Percentiles rank a stretch among this genome's conserved stretches.
Conservation (phyloP, 306 rosid genomes). For the Malus fusca region DNA sequence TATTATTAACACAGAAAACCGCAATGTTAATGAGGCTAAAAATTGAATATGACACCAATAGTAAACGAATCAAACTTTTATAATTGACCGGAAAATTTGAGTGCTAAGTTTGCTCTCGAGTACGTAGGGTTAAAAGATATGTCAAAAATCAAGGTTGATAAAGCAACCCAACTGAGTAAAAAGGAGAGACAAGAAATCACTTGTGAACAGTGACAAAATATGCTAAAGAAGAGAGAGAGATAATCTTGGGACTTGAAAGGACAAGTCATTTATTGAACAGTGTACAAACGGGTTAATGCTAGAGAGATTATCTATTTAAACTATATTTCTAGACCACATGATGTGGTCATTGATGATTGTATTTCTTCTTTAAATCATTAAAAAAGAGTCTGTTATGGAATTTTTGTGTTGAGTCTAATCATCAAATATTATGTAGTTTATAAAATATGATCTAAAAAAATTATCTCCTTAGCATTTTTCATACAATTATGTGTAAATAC, state of each 20-base stretch:
- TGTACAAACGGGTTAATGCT: not conserved
- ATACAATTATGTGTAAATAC: not conserved
- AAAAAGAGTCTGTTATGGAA: too few relatives aligned
- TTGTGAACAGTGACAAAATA: slow-evolving; percentile 42
- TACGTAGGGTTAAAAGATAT: not conserved
- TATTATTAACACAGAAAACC: not conserved
- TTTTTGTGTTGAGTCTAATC: too few relatives aligned
- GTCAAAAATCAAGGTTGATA: slow-evolving; percentile 48
- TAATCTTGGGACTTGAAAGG: slow-evolving; percentile 68
- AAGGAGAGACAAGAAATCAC: slow-evolving; percentile 62
- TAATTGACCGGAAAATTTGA: too few relatives aligned
- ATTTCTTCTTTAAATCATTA: too few relatives aligned
- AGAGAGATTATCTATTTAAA: too few relatives aligned
- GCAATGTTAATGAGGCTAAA: not conserved
- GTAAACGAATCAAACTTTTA: not conserved
- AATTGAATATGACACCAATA: not conserved
- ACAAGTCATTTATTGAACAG: slow-evolving; percentile 25
- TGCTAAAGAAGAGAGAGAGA: slow-evolving; percentile 14
- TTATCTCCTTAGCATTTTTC: too few relatives aligned
- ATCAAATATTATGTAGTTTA: too few relatives aligned
- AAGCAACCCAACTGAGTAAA: slow-evolving; percentile 29
- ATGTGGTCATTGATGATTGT: too few relatives aligned
- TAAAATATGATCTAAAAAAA: too few relatives aligned
- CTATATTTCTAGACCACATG: too few relatives aligned
- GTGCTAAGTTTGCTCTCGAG: not conserved